Evolutionary conservation across 2,329 filamentous ascomycete species (phyloP).

Genomic region (Colletotrichum endophyticum): DNA sequence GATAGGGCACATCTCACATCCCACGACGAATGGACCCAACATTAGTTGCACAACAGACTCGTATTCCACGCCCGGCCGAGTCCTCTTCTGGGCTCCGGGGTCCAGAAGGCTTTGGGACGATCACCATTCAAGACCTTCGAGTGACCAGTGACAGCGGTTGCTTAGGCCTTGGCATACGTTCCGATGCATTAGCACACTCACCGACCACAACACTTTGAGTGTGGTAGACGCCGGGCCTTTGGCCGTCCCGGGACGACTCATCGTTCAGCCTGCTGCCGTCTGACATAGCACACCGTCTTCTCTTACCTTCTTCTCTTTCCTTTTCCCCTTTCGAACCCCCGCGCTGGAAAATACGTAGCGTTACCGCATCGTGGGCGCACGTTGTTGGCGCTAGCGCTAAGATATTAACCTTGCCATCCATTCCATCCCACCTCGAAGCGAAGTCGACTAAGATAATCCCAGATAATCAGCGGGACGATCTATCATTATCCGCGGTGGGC

Average conservation of each 20-base stretch:
- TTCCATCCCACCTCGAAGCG: neutral
- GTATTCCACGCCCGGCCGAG: conserved; percentile 11
- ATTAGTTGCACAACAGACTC: conserved; percentile 10
- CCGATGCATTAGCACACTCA: conserved; percentile 3
- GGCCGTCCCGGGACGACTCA: neutral
- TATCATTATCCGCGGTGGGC: neutral
- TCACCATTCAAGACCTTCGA: neutral
- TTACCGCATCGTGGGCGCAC: neutral
- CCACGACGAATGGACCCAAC: neutral
- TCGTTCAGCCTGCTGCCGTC: neutral
- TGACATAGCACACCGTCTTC: neutral
- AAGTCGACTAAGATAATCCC: neutral
- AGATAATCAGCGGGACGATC: conserved; percentile 9
- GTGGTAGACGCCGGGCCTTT: neutral
- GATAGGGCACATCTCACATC: neutral
- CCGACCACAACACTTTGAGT: neutral
- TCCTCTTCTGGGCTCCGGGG: neutral
- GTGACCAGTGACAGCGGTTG: neutral
- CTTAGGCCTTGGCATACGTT: conserved; percentile 9
- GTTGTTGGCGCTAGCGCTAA: neutral
- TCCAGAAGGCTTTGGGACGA: neutral
- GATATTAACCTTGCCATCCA: neutral
- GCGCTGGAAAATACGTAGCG: neutral
- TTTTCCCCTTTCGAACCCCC: neutral
- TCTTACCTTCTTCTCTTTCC: neutral